These are phyloP conservation scores for Rhizoclosmatium globosum DNA, from an alignment of 192 early-diverging fungal genomes.

Conservation along the genomic window DNA sequence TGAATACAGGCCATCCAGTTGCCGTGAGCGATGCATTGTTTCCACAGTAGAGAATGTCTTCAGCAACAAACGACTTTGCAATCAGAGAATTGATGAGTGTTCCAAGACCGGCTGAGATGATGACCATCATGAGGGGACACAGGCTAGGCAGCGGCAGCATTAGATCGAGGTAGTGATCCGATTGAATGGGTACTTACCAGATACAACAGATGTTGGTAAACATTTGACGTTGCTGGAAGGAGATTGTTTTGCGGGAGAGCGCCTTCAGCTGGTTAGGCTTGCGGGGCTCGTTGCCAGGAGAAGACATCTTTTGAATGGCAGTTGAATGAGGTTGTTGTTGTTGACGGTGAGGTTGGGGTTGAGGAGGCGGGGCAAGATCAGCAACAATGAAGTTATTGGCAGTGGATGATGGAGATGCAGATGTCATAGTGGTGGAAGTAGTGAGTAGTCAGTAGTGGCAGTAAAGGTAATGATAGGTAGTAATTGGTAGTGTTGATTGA, in stretches of 20 bases:
- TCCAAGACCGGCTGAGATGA: constrained; percentile 65
- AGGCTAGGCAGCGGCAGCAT: constrained; percentile 42
- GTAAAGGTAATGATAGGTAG: no score
- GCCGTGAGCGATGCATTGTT: constrained; percentile 27
- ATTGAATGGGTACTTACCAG: constrained; percentile 28
- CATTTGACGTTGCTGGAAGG: constrained; percentile 74
- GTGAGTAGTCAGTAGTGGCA: no score
- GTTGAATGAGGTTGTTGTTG: background rate
- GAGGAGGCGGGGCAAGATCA: background rate
- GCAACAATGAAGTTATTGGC: background rate
- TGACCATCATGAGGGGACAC: constrained; percentile 77
- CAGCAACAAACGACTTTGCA: constrained; percentile 49
- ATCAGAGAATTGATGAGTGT: constrained; percentile 63
- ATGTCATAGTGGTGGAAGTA: background rate
- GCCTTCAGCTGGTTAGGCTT: constrained; percentile 48
- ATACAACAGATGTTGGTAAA: constrained; percentile 80
- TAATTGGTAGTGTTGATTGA: no score
- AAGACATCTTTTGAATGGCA: background rate
- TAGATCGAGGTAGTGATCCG: background rate
- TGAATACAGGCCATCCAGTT: constrained; percentile 34
- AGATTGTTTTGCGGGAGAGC: constrained; percentile 67
- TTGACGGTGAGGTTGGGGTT: background rate
- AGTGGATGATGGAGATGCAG: background rate
- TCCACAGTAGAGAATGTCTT: constrained; percentile 44
- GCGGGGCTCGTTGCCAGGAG: background rate